A percentile compares a stretch with the other conserved stretches of the same genome.
Conservation (phyloP, 1,284 basidiomycete genomes). For the Microbotryum intermedium region DNA sequence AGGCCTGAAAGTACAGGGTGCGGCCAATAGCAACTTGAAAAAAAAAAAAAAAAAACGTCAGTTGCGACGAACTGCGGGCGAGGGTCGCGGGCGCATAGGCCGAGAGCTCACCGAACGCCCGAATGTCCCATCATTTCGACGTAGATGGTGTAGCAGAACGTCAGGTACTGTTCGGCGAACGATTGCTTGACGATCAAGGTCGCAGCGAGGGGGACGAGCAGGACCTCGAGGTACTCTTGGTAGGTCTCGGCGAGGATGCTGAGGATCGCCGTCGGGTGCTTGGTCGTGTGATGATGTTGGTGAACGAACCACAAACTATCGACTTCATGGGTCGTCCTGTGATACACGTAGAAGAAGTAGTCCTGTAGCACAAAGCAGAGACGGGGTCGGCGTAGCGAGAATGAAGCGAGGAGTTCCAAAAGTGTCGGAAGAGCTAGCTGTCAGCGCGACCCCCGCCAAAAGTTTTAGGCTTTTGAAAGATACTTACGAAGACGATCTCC, state of each 20-base stretch:
- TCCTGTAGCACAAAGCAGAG: background rate
- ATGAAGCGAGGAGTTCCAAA: no score
- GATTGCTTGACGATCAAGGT: conserved; percentile 6
- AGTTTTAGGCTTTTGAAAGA: no score
- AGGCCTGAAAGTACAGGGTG: conserved; percentile 30
- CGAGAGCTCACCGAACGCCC: conserved; percentile 23
- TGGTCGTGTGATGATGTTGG: conserved; percentile 14
- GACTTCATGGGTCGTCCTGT: conserved; percentile 14
- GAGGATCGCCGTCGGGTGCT: conserved; percentile 15
- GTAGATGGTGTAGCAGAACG: conserved; percentile 7
- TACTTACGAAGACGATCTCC: conserved; percentile 15
- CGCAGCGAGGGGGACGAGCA: conserved; percentile 6
- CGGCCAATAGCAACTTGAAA: conserved; percentile 28
- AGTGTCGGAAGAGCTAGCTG: no score
- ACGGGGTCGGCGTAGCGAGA: no score
- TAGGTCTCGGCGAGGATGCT: conserved; percentile 15
- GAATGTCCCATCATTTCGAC: conserved; percentile 20
- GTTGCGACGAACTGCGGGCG: no score
- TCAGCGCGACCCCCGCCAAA: no score
- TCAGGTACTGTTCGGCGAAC: conserved; percentile 15
- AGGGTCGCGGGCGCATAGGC: no score
- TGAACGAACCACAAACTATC: conserved; percentile 4
- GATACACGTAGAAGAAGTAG: conserved; percentile 12
- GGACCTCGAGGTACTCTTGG: conserved; percentile 16
- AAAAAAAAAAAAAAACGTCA: no score